Conservation (phyloP, 805 yeast genomes). For the Saturnispora sanitii region DNA sequence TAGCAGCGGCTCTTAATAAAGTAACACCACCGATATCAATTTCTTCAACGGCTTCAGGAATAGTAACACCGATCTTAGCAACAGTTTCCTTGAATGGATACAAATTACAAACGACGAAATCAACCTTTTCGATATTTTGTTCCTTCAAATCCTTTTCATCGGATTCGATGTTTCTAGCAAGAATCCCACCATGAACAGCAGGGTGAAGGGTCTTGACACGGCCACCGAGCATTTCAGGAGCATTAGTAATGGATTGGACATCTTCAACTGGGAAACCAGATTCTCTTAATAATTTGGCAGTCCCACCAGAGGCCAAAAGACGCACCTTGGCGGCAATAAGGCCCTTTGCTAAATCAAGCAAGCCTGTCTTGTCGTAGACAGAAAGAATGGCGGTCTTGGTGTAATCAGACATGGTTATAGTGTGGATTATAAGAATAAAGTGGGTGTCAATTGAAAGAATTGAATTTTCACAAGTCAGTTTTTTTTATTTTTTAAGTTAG, state of each 20-base stretch:
- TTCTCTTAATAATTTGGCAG: slow-evolving; percentile 87
- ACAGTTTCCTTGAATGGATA: slow-evolving; percentile 98
- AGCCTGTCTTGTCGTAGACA: slow-evolving; percentile 95
- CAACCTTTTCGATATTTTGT: slow-evolving; percentile 92
- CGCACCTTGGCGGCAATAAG: slow-evolving; percentile 80
- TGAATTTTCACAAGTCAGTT: background rate
- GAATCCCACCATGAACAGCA: slow-evolving; percentile 96
- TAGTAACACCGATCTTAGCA: slow-evolving; percentile 88
- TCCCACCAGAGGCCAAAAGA: slow-evolving; percentile 94
- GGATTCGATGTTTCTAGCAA: slow-evolving; percentile 85
- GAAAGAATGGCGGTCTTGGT: slow-evolving; percentile 88
- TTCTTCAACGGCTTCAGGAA: slow-evolving; percentile 97
- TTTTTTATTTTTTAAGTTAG: too few species aligned
- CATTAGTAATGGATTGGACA: slow-evolving; percentile 89
- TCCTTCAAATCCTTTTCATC: slow-evolving; percentile 83
- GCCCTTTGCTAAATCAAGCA: slow-evolving; percentile 93
- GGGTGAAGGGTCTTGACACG: slow-evolving; percentile 98
- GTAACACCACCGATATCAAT: slow-evolving; percentile 98
- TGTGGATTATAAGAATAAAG: background rate
- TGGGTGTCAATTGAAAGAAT: background rate
- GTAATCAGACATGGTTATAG: slow-evolving; percentile 23
- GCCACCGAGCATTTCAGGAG: slow-evolving; percentile 98
- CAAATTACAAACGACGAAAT: slow-evolving; percentile 93
- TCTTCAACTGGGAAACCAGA: slow-evolving; percentile 98
- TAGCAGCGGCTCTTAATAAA: slow-evolving; percentile 94